Evolutionary conservation across 768 basidiomycete genomes (phyloP), one percentile per base, ranked within the genome.

Genomic region (Hericium alpestre): DNA sequence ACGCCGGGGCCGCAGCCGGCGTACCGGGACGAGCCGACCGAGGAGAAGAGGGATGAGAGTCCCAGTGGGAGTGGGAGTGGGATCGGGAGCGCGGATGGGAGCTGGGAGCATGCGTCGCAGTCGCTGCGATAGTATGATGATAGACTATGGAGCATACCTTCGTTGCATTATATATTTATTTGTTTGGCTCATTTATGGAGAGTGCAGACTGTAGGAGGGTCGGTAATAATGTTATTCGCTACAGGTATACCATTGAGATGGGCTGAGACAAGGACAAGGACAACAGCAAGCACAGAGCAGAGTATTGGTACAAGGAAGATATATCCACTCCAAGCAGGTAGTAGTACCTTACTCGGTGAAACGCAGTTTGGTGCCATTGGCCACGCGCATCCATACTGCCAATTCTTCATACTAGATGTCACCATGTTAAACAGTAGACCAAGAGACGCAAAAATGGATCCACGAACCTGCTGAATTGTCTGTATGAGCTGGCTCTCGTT

Each of bases 401-500:
- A 94, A 75, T 50, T 84, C 79, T 69, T 96, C 93, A 69, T 96
- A 97, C 94, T 97, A 65, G 7, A 55, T 37, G 58, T 37, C 40
- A 46, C 53, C 41, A 20, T n/a, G 56, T 38, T 48, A 49, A 40
- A 18, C 3, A 18, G 4, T 59, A 12, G 61, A 27, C 15, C 40
- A 62, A 47, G 38, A 52, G 57, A 55, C 64, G 59, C 55, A 51
- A 65, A 10, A 23, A 48, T 7, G 38, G 55, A 54, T 59, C 20
- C 22, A 13, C 58, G 25, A 65, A 93, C 93, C 76, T 87, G 78
- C 16, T 76, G 64, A 53, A 97, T 86, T 0, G 91, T 90, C 59
- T 90, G 85, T 76, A 87, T 90, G 13, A 99, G 77, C 70, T 93
- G 88, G 1, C 79, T 83, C 68, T 99, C 95, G 13, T 92, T 97